These are phyloP conservation scores for Boletus subparvulus DNA, from an alignment of 768 basidiomycete genomes.

Conservation along the genomic window DNA sequence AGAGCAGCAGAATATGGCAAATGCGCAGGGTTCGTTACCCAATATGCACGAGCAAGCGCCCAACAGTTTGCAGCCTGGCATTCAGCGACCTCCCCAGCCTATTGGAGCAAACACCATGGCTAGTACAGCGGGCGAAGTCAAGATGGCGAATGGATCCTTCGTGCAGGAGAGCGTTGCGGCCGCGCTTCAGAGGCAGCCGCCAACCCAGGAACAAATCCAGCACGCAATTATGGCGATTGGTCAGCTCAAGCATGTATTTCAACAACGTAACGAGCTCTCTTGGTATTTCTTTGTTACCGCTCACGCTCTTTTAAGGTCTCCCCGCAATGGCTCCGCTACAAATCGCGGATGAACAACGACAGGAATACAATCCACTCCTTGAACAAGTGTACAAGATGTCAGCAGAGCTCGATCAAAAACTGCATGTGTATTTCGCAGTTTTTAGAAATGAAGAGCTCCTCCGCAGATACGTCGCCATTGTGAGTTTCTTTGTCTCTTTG, in stretches of 20 bases:
- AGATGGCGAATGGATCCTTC: slow-evolving; percentile 14
- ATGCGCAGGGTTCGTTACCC: slow-evolving; percentile 16
- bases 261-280: slow-evolving; percentile 29
- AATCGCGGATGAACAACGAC: slow-evolving; percentile 52
- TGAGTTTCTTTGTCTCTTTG: slow-evolving; percentile 35
- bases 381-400: slow-evolving; percentile 48
- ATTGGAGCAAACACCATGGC: slow-evolving; percentile 12
- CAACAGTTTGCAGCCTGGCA: slow-evolving; percentile 10
- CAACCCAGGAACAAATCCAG: slow-evolving; percentile 37
- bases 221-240: slow-evolving; percentile 28
- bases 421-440: slow-evolving; percentile 47
- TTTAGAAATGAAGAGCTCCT: slow-evolving; percentile 49
- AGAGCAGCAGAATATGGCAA: slow-evolving; percentile 22
- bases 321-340: slow-evolving; percentile 36
- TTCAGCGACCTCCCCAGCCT: slow-evolving; percentile 17
- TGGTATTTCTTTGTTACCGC: slow-evolving; percentile 4
- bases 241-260: slow-evolving; percentile 36
- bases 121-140: slow-evolving; percentile 18
- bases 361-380: slow-evolving; percentile 51
- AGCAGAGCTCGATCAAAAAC: slow-evolving; percentile 49
- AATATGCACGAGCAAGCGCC: slow-evolving; percentile 23
- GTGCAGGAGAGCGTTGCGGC: not conserved
- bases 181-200: slow-evolving; percentile 6
- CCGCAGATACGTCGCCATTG: slow-evolving; percentile 53
- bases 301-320: slow-evolving; percentile 33